Evolutionary conservation across 1,284 basidiomycete genomes (phyloP), one percentile per base, ranked within the genome.

Genomic region (Apiotrichum gamsii): DNA sequence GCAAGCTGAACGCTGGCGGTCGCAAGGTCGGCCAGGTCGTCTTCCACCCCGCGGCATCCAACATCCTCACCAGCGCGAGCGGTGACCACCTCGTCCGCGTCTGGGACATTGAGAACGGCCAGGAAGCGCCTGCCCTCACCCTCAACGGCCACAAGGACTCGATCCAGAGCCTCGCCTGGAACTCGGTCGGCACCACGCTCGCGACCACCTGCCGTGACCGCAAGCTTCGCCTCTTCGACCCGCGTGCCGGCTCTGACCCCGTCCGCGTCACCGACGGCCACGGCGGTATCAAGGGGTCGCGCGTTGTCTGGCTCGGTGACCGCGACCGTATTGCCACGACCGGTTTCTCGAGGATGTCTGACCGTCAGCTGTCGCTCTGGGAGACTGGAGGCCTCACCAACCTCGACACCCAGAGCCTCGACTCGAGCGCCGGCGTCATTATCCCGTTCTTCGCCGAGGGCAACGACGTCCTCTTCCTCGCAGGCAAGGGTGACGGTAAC

Each of bases 391-490:
- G 80, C 18, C 70, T 94, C 49, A 75, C 67, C 38, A 87, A 81
- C 65, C 60, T 90, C 57, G 90, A 90, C 75, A 88, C 81, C 49
- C 75, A 82, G 45, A 79, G 77, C 19, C 77, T 94, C 53, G 91
- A 95, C 72, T 88, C 90, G 69, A 86, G 84, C 46, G 82, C 89
- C n/a, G 93, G 94, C 40, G 89, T 96, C 32, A 73, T 95, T 43
- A 96, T 97, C 90, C 94, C 94, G 1, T 96, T 94, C 82, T 98
- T 89, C 83, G 83, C 82, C 39, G 91, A 96, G 49, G 78, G 77
- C 59, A 95, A 94, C 73, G 85, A 88, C 54, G 83, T 97, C 48
- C 76, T 96, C 51, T 96, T 96, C 81, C 79, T 97, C 52, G 90
- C 78, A 30, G 78, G 78, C 43, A 80, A 80, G 64, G 78, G 78